Conservation (phyloP, 192 early-diverging fungal genomes). For the Coemansia sp. region DNA sequence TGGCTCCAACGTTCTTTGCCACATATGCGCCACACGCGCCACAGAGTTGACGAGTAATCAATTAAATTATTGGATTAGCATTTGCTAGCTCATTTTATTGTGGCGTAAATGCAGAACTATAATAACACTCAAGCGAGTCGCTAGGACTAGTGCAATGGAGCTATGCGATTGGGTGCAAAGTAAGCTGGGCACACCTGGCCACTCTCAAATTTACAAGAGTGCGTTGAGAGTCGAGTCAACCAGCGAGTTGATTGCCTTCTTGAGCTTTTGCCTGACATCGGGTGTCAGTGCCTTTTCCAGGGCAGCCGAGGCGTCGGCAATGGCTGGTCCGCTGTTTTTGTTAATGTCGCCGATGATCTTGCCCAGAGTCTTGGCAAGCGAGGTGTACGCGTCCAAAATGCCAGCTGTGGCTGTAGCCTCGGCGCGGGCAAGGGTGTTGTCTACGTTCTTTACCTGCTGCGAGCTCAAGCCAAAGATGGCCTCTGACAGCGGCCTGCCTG, state of each 20-base stretch:
- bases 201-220: constrained; percentile 14
- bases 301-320: constrained; percentile 29
- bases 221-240: constrained; percentile 42
- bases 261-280: constrained; percentile 43
- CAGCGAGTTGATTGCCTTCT: constrained; percentile 44
- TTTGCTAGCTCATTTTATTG: no score
- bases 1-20: no score
- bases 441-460: constrained; percentile 48
- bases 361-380: constrained; percentile 15
- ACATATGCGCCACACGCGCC: no score
- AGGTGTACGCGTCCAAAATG: constrained; percentile 13
- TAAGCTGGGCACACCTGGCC: background rate
- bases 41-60: no score
- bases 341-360: constrained; percentile 32
- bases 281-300: constrained; percentile 46
- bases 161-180: no score
- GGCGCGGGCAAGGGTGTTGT: constrained; percentile 27
- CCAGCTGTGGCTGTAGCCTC: constrained; percentile 16
- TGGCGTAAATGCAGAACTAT: no score
- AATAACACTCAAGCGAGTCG: no score
- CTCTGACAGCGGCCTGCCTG: constrained; percentile 46
- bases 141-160: no score
- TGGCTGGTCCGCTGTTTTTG: constrained; percentile 35
- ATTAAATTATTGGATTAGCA: no score
- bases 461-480: constrained; percentile 43